Base-by-base conservation (phyloP, 202 grass and related monocot genomes). In the Musa balbisiana region DNA sequence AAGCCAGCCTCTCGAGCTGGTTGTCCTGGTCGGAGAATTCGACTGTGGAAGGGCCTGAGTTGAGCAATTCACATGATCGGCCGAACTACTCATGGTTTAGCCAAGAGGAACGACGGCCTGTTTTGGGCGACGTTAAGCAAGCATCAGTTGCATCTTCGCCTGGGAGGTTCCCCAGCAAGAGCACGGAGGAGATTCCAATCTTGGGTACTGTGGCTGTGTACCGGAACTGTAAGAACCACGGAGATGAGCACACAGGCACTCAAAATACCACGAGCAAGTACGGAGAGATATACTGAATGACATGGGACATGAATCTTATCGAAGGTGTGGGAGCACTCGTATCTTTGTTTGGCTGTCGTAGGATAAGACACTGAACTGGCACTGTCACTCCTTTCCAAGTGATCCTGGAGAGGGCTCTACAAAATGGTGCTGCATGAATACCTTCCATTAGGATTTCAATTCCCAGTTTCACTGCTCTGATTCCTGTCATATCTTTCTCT, bases 1-100 rank as follows among this genome's bases (percentile, higher is more conserved):
- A 95, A 65, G 83, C 87, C 11, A 99, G 95, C 89, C 95, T 99
- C 68, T 99, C 91, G 1, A 92, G 79, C 4, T 95, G 95, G 95
- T 83, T 99, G 73, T 52, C 53, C 55, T 90, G 89, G 1, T 67
- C 80, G 1, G 87, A 83, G 10, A 87, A 75, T 76, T 91, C 87
- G 26, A 81, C 76, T 24, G 74, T 86, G 71, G 88, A 87, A 55
- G 86, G 72, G 43, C 83, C 85, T 0, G 79, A 83, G 14, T 82
- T 77, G 71, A 84, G 83, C 77, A 85, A 83, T 82, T 86, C 87
- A 0, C 72, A 74, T 49, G 51, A 43, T 20, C 52, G 71, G 51
- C 87, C 81, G 3, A 82, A 78, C 83, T 93, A 75, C 83, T 93
- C 87, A 16, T 75, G 81, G 2, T 75, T 95, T 69, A 92, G 77